These are phyloP conservation scores for Nyssa sinensis DNA, from an alignment of 148 eudicot genomes.

Conservation along the genomic window DNA sequence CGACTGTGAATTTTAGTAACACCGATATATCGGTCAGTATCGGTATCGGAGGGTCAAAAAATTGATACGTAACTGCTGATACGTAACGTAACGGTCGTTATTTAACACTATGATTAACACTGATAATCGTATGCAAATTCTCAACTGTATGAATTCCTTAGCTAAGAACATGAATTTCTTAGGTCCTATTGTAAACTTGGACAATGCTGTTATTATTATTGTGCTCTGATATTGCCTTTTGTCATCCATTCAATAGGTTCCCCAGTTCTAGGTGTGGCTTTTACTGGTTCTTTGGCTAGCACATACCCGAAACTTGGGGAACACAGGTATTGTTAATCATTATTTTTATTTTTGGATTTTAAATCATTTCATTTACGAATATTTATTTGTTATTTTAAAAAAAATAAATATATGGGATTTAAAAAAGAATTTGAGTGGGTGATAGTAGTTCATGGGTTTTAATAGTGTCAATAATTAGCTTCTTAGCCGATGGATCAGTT, in stretches of 20 bases:
- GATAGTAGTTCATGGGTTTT: too few species aligned
- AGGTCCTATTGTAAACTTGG: not conserved
- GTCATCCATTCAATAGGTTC: constrained; percentile 38
- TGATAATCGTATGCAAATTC: not conserved
- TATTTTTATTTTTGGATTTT: not conserved
- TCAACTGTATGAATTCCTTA: not conserved
- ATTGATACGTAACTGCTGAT: too few species aligned
- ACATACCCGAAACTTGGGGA: constrained; percentile 74
- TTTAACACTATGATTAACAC: too few species aligned
- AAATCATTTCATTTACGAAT: too few species aligned
- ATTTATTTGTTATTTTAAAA: not conserved
- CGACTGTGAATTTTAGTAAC: too few species aligned
- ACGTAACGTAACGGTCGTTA: too few species aligned
- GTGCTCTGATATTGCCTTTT: not conserved
- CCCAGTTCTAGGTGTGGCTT: constrained; percentile 85
- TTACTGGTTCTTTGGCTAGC: constrained; percentile 78
- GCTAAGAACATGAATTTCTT: not conserved
- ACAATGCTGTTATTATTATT: not conserved
- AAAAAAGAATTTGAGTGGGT: not conserved
- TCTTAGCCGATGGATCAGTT: not conserved
- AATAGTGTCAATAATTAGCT: too few species aligned
- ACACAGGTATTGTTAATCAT: constrained; percentile 55
- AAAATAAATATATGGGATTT: not conserved
- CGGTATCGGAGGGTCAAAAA: too few species aligned
- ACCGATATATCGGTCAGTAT: too few species aligned